Evolutionary conservation across 345 rosid species (phyloP).

Genomic region (Triadica sebifera): DNA sequence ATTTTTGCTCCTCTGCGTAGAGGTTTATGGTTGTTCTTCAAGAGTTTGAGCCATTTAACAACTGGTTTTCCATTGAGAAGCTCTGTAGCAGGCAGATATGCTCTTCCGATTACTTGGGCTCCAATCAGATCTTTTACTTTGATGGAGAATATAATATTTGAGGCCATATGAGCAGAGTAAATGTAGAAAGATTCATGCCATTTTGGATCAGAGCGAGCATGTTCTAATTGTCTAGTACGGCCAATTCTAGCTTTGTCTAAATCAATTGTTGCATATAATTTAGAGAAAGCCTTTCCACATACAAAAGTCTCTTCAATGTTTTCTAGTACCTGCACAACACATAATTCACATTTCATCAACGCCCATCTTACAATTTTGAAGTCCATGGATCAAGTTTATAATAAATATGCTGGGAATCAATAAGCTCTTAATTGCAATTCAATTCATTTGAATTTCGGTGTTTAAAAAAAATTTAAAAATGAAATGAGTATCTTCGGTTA

Average conservation of each 20-base stretch:
- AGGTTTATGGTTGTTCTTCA: slow-evolving; percentile 21
- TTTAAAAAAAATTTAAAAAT: no score
- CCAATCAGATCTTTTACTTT: slow-evolving; percentile 41
- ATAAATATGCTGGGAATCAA: no score
- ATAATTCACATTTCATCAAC: neutral
- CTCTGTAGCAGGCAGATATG: slow-evolving; percentile 38
- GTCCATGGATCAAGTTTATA: no score
- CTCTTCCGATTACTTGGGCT: slow-evolving; percentile 37
- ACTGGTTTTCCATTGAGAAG: slow-evolving; percentile 41
- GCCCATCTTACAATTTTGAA: no score
- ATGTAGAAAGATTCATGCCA: slow-evolving; percentile 47
- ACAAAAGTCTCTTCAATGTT: slow-evolving; percentile 26
- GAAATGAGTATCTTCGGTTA: no score
- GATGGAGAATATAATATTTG: slow-evolving; percentile 42
- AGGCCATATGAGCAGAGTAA: slow-evolving; percentile 49
- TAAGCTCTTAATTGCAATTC: no score
- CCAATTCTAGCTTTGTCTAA: slow-evolving; percentile 41
- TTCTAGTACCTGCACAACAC: slow-evolving; percentile 29
- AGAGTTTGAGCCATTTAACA: slow-evolving; percentile 39
- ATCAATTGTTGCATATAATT: slow-evolving; percentile 41
- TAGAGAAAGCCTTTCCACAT: slow-evolving; percentile 28
- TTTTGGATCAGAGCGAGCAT: slow-evolving; percentile 23
- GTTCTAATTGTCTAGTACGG: slow-evolving; percentile 32
- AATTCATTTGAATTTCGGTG: no score
- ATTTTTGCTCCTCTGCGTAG: slow-evolving; percentile 32